A percentile compares a stretch with the other conserved stretches of the same genome.
phyloP scores from a whole-genome alignment of 2,329 filamentous ascomycete genomes.

The Byssoonygena ceratinophila region DNA sequence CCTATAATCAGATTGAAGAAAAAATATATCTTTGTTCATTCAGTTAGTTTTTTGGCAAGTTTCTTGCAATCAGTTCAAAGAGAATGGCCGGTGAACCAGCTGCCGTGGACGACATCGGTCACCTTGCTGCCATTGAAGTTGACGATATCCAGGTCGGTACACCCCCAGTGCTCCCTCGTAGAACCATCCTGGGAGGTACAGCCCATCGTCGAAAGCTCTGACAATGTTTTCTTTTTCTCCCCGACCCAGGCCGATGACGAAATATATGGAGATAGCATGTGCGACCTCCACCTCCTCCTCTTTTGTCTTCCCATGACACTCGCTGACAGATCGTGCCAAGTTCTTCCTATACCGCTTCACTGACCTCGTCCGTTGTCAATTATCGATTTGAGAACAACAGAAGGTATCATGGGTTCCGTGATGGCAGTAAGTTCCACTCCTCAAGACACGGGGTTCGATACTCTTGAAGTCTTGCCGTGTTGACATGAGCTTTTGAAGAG shows the following conservation, averaged over 20 bases:
- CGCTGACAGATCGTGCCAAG: background rate
- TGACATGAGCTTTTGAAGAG: slow-evolving; percentile 3
- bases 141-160: background rate
- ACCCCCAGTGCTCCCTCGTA: background rate
- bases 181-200: background rate
- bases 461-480: background rate
- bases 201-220: background rate
- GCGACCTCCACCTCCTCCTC: background rate
- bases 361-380: slow-evolving; percentile 16
- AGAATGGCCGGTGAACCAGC: background rate
- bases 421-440: background rate
- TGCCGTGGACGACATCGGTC: background rate
- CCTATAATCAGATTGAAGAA: background rate
- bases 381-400: slow-evolving; percentile 19
- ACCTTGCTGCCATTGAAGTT: background rate
- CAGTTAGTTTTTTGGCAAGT: background rate
- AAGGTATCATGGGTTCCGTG: slow-evolving; percentile 1
- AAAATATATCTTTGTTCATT: too few species aligned
- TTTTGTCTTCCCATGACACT: background rate
- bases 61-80: background rate
- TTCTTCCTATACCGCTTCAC: slow-evolving; percentile 2
- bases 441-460: too few species aligned
- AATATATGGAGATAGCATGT: background rate
- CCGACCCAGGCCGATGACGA: background rate
- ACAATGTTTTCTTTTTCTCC: background rate